These are phyloP conservation scores for Teunomyces stri DNA, from an alignment of 805 yeast genomes.

Conservation along the genomic window DNA sequence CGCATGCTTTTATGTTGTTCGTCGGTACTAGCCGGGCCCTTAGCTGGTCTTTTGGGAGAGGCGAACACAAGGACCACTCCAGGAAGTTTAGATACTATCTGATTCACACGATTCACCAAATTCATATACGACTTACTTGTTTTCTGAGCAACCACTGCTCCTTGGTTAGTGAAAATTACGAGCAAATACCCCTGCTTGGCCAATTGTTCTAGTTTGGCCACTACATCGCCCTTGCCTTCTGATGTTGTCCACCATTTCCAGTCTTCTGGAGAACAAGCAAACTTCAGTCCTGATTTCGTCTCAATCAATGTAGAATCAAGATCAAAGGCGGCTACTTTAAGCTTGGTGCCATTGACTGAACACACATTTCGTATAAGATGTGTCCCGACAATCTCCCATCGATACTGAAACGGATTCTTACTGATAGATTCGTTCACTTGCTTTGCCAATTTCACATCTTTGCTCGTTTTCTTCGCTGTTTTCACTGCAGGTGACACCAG, in stretches of 20 bases:
- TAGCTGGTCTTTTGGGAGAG: slow-evolving; percentile 54
- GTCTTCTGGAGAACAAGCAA: slow-evolving; percentile 59
- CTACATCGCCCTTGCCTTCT: slow-evolving; percentile 13
- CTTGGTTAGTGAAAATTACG: slow-evolving; percentile 86
- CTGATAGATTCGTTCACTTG: neutral
- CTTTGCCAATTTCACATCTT: neutral
- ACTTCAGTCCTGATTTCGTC: slow-evolving; percentile 62
- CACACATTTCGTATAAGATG: slow-evolving; percentile 8
- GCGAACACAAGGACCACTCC: slow-evolving; percentile 52
- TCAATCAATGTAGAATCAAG: slow-evolving; percentile 75
- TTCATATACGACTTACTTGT: slow-evolving; percentile 34
- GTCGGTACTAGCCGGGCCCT: slow-evolving; percentile 14
- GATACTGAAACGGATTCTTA: neutral
- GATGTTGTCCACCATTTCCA: slow-evolving; percentile 58
- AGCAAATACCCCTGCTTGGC: slow-evolving; percentile 33
- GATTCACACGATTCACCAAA: slow-evolving; percentile 42
- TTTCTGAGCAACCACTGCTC: slow-evolving; percentile 50
- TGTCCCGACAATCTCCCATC: slow-evolving; percentile 4
- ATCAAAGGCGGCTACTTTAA: slow-evolving; percentile 72
- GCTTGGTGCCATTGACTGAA: neutral
- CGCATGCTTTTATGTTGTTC: slow-evolving; percentile 43
- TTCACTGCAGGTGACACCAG: neutral
- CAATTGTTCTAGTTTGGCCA: slow-evolving; percentile 23
- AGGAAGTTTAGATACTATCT: slow-evolving; percentile 27
- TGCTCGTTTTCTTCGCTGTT: neutral